These are phyloP conservation scores for Podila horticola DNA, from an alignment of 192 early-diverging fungal genomes.

Conservation along the genomic window DNA sequence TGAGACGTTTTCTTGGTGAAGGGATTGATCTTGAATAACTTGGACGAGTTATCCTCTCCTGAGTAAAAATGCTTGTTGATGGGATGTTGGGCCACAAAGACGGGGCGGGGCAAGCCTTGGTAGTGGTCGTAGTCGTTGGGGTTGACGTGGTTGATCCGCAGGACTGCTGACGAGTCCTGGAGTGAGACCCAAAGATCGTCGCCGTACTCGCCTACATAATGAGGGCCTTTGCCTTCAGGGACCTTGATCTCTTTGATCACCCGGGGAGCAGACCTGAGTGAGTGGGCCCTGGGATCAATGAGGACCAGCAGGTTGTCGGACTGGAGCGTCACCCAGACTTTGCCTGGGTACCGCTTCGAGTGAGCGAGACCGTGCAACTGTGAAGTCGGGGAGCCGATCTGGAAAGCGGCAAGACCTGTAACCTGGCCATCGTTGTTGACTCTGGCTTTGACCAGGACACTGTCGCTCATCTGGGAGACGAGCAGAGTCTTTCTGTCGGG, in stretches of 20 bases:
- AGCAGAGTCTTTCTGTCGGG: constrained; percentile 4
- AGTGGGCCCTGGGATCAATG: constrained; percentile 13
- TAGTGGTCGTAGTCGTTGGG: constrained; percentile 12
- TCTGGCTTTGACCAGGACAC: constrained; percentile 27
- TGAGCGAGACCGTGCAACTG: constrained; percentile 19
- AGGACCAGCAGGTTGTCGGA: constrained; percentile 13
- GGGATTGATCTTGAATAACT: constrained; percentile 28
- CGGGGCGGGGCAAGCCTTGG: neutral
- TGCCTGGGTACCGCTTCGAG: constrained; percentile 11
- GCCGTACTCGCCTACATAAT: constrained; percentile 32
- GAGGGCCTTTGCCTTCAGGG: constrained; percentile 23
- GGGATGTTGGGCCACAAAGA: constrained; percentile 32
- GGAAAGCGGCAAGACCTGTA: neutral
- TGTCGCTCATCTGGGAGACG: constrained; percentile 35
- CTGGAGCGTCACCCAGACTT: constrained; percentile 29
- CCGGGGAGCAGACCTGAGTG: neutral
- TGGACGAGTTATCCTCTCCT: constrained; percentile 8
- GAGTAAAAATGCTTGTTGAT: constrained; percentile 25
- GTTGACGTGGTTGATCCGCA: constrained; percentile 24
- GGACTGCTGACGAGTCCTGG: constrained; percentile 16
- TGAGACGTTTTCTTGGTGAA: neutral
- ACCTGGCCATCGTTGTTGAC: constrained; percentile 11
- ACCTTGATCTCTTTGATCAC: constrained; percentile 12
- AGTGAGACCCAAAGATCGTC: constrained; percentile 27
- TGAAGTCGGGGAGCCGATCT: constrained; percentile 3